Evolutionary conservation across 139 green algal genomes (phyloP).

Genomic region (Chlorella sp.): DNA sequence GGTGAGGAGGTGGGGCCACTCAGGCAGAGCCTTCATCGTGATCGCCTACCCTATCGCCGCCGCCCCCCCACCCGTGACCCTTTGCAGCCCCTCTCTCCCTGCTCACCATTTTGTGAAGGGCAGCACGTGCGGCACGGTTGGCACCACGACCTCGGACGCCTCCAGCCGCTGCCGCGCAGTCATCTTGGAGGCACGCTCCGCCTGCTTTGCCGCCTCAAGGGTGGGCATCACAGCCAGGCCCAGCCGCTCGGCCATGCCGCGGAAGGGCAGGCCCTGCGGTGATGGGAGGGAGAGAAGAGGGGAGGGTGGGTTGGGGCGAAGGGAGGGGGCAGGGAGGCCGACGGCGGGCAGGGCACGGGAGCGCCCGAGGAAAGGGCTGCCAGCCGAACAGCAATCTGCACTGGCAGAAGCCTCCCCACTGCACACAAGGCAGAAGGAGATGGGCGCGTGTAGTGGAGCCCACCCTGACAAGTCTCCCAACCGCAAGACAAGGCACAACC

Average conservation of each 20-base stretch:
- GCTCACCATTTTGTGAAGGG: slow-evolving; percentile 59
- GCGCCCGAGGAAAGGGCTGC: neutral
- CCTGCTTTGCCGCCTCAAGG: slow-evolving; percentile 17
- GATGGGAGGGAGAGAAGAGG: neutral
- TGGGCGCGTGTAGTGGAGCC: no score
- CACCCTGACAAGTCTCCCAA: no score
- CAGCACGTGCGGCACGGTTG: slow-evolving; percentile 54
- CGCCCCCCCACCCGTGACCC: neutral
- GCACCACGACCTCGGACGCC: slow-evolving; percentile 24
- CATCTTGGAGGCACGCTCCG: slow-evolving; percentile 1
- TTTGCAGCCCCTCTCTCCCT: neutral
- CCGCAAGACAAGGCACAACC: neutral
- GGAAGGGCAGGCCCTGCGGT: slow-evolving; percentile 51
- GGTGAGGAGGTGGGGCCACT: neutral
- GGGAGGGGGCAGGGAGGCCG: neutral
- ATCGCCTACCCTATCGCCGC: neutral
- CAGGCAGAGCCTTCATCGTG: no score
- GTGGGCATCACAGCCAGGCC: slow-evolving; percentile 38
- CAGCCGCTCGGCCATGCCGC: slow-evolving; percentile 51
- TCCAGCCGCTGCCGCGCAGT: neutral
- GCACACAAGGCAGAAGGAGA: neutral
- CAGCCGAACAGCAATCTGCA: no score
- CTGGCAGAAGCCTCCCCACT: neutral
- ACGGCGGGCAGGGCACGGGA: neutral
- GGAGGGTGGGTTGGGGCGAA: neutral